These are phyloP conservation scores for Fistulifera solaris DNA, from an alignment of 108 stramenopile genomes.

Conservation along the genomic window DNA sequence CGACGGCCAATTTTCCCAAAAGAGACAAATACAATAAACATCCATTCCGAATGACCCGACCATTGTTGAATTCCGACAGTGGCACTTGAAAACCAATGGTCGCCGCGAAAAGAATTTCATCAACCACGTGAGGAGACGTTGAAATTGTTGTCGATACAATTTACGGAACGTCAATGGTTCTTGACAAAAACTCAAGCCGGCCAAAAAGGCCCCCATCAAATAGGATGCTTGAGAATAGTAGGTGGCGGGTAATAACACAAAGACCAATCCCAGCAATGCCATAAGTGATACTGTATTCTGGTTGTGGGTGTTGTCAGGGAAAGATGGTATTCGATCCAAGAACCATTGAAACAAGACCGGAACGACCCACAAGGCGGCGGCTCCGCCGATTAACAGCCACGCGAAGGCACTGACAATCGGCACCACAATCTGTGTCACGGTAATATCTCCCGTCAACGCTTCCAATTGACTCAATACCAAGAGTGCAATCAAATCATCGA, in stretches of 20 bases:
- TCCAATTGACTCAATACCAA: slow-evolving; percentile 63
- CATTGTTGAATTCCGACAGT: slow-evolving; percentile 26
- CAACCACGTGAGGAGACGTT: slow-evolving; percentile 73
- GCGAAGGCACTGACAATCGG: slow-evolving; percentile 61
- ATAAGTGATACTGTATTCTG: slow-evolving; percentile 25
- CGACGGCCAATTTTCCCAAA: slow-evolving; percentile 44
- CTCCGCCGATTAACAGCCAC: slow-evolving; percentile 64
- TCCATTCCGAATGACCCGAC: slow-evolving; percentile 44
- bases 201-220: slow-evolving; percentile 51
- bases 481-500: slow-evolving; percentile 82
- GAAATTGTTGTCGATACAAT: slow-evolving; percentile 64
- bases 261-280: slow-evolving; percentile 41
- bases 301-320: no score
- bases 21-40: slow-evolving; percentile 51
- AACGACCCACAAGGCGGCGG: slow-evolving; percentile 43
- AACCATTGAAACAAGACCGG: slow-evolving; percentile 7
- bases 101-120: slow-evolving; percentile 84
- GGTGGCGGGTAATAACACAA: slow-evolving; percentile 49
- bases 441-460: slow-evolving; percentile 21
- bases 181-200: slow-evolving; percentile 67
- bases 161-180: slow-evolving; percentile 41
- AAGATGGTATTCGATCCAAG: slow-evolving; percentile 9
- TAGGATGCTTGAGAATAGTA: slow-evolving; percentile 45
- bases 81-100: slow-evolving; percentile 9
- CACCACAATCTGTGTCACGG: slow-evolving; percentile 37